Evolutionary conservation across 441 rosid species (phyloP), one percentile per base, ranked within the genome.

Genomic region (Erysimum cheiri): DNA sequence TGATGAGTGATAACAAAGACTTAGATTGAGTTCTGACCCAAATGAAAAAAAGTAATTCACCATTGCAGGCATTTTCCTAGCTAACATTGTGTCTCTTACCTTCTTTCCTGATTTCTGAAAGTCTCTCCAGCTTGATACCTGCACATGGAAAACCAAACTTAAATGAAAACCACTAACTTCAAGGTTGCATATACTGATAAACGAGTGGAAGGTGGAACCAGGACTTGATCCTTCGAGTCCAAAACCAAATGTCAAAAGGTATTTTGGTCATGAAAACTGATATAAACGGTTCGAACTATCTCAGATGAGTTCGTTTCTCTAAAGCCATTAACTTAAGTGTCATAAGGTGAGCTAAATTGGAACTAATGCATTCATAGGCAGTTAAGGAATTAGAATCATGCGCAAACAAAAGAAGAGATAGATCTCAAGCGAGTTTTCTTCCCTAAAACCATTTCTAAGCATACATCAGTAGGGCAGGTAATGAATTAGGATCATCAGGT

Each of bases 51-150:
- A 19, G 0, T 10, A 35, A 6, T 13, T 31, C 48, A 40, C 40
- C 28, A 47, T 28, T 40, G 31, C n/a, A 59, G n/a, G 56, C 50
- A 4, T 55, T 53, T 39, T 46, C 13, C 3, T 37, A 26, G 41
- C 39, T 57, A 64, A 52, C 55, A 59, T 39, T 66, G 67, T 48
- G 43, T 33, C 36, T 54, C 59, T 67, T 65, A 79, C 85, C 83
- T 82, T 82, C 67, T 82, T 95, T 65, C 98, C 97, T 3, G 87
- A 77, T 83, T 95, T 95, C 96, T 85, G 86, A 80, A 90, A 95
- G 78, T 95, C 98, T 81, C 99, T 95, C 99, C 99, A 95, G 87
- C 98, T 95, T 31, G 99, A 95, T 53, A 92, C 99, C 97, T 94
- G 82, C 35, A 14, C 60, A 60, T 24, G 69, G 56, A 32, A 54